Base-by-base conservation (phyloP, 768 basidiomycete species). In the Coprinopsis cinerea region DNA sequence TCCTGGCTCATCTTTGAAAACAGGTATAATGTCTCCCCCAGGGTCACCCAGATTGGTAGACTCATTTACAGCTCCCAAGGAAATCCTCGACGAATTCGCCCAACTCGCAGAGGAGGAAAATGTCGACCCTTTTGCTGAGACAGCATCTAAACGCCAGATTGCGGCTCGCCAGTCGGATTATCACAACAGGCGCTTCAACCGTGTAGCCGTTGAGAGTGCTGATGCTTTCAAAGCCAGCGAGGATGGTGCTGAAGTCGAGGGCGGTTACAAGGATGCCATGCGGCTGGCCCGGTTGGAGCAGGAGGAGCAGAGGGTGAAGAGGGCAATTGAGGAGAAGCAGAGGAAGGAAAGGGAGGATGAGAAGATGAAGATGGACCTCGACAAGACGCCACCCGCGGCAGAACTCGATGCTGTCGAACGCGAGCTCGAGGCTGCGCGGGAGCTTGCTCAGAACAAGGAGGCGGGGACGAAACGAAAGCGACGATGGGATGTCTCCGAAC, bases 201-300 rank as follows among this genome's bases (percentile, higher is more conserved):
- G 96, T 44, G 79, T 85, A 52, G 86, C 85, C 24, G 79, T 85
- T 53, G 88, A 88, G 35, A 88, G 90, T 47, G 79, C 78, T 7
- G 88, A 92, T 67, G 89, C 82, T 0, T 92, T 91, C 58, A 70
- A 78, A 52, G 76, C 82, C 30, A 74, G 61, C 2, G 80, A 81
- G 52, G 88, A 86, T 47, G 86, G 83, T 0, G 73, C 73, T 55
- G 80, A 82, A 24, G 76, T 78, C 1, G 90, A 44, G 18, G 91
- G 92, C 40, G 88, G 89, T 2, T 99, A 98, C 66, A 94, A 90
- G 63, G 95, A 97, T 63, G 89, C 92, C 11, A 99, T 98, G 96
- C 78, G 92, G 61, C 61, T 94, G 57, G 76, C 87, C 53, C 81
- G 83, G 63, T 70, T 99, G 66, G 93, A 98, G 76, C 87, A 90